Evolutionary conservation across 2,329 filamentous ascomycete species (phyloP).

Genomic region (Lachnellula hyalina): DNA sequence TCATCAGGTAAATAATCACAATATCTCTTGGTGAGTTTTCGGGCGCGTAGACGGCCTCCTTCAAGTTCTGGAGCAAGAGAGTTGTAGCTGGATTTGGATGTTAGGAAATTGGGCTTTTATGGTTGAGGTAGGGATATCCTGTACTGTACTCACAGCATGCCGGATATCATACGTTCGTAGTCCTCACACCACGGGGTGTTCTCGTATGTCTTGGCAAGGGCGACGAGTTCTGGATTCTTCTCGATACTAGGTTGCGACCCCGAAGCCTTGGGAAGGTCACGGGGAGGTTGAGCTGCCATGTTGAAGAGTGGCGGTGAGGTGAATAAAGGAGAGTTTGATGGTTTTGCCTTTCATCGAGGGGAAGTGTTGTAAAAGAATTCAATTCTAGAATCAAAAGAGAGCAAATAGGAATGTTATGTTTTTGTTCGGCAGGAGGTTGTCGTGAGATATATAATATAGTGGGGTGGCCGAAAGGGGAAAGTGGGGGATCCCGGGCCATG

Average conservation of each 20-base stretch:
- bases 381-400: too few species aligned
- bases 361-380: too few species aligned
- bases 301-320: not conserved
- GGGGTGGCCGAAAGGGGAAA: not conserved
- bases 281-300: slow-evolving; percentile 6
- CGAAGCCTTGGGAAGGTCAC: not conserved
- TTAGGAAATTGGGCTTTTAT: not conserved
- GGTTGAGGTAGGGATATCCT: not conserved
- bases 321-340: too few species aligned
- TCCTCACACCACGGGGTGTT: slow-evolving; percentile 54
- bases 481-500: not conserved
- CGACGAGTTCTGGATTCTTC: slow-evolving; percentile 8
- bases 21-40: slow-evolving; percentile 52
- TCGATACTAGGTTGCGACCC: not conserved
- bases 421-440: not conserved
- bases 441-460: not conserved
- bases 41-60: slow-evolving; percentile 47
- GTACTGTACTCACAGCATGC: slow-evolving; percentile 45
- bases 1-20: slow-evolving; percentile 51
- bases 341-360: too few species aligned
- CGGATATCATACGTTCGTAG: slow-evolving; percentile 61
- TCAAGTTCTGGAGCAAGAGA: slow-evolving; percentile 43
- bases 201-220: slow-evolving; percentile 40
- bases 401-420: not conserved
- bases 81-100: slow-evolving; percentile 41